Conservation (phyloP, 2,329 filamentous ascomycete species). For the Xylaria sp. region DNA sequence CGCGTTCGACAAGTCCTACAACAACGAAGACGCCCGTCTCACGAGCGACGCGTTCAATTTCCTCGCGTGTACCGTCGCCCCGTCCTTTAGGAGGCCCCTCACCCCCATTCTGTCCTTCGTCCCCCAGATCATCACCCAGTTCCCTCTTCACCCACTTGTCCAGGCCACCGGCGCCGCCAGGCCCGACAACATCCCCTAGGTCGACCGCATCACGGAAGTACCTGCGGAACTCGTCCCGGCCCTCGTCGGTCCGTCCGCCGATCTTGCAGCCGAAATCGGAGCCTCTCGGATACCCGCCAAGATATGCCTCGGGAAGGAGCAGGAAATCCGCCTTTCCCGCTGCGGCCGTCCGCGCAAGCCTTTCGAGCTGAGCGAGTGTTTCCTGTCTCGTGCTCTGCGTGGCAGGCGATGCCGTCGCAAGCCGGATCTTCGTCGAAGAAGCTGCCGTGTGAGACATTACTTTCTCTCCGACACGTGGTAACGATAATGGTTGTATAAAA, state of each 20-base stretch:
- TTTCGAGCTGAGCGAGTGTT: constrained; percentile 74
- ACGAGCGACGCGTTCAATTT: constrained; percentile 77
- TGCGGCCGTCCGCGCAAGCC: constrained; percentile 72
- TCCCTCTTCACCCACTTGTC: constrained; percentile 69
- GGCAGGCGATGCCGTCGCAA: constrained; percentile 67
- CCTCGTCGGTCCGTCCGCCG: constrained; percentile 74
- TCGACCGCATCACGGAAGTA: constrained; percentile 87
- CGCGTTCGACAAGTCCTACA: constrained; percentile 80
- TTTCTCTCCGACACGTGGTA: neutral
- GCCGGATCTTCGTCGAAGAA: constrained; percentile 55
- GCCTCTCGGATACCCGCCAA: constrained; percentile 90
- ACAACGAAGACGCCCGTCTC: constrained; percentile 86
- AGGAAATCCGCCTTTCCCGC: constrained; percentile 70
- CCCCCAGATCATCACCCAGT: constrained; percentile 55
- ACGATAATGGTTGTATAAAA: neutral
- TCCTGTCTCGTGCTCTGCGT: constrained; percentile 61
- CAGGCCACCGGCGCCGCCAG: constrained; percentile 63
- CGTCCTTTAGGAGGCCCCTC: constrained; percentile 54
- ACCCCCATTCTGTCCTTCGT: constrained; percentile 49
- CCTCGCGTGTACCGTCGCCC: constrained; percentile 80
- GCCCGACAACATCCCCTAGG: constrained; percentile 75
- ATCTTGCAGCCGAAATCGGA: constrained; percentile 80
- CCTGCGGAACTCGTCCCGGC: constrained; percentile 82
- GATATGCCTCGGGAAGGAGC: constrained; percentile 90
- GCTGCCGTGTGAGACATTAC: constrained; percentile 29